Evolutionary conservation across 176 grass and related monocot species (phyloP), one percentile per base, ranked within the genome.

Genomic region (Carex pumila): DNA sequence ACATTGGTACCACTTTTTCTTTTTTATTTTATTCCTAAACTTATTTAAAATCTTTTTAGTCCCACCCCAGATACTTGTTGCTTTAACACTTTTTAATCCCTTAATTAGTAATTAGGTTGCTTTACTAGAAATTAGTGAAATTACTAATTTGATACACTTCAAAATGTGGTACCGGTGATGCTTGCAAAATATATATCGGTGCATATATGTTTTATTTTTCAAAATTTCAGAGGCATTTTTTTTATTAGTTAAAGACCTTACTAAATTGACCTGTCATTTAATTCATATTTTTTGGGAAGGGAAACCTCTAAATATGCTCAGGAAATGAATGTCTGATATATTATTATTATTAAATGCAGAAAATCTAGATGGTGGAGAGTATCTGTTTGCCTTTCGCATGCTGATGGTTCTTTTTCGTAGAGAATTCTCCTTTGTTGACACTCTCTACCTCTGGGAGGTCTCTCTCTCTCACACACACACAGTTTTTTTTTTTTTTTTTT

Each of bases 361-460:
- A 82, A 91, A 88, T 85, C 83, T 94, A 76, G 95, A 97, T 85
- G 95, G 92, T 81, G 95, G 95, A 30, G 95, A 94, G 81, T 97
- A 97, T 49, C 89, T 97, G 85, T 97, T 97, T 81, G 95, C 95
- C 47, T 97, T 97, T 39, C 90, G 95, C 52, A 97, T 97, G 92
- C 83, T 97, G 87, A 97, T 97, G 95, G 95, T 94, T 84, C 77
- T 97, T 85, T 97, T 97, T 83, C 90, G 95, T 39, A 91, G 95
- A 87, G 95, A 97, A 78, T 97, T 94, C 86, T 91, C 95, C 22
- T 97, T 97, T 88, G 91, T 94, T 21, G 95, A 94, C 79, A 82
- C 92, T 1, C 90, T 94, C 90, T 97, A 97, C 85, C 95, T 97
- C 81, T 97, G 95, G 95, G 95, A 97, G 92, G 95, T 97, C 77